Evolutionary conservation across 257 asterid genomes (phyloP).

Genomic region (Solanum phureja): DNA sequence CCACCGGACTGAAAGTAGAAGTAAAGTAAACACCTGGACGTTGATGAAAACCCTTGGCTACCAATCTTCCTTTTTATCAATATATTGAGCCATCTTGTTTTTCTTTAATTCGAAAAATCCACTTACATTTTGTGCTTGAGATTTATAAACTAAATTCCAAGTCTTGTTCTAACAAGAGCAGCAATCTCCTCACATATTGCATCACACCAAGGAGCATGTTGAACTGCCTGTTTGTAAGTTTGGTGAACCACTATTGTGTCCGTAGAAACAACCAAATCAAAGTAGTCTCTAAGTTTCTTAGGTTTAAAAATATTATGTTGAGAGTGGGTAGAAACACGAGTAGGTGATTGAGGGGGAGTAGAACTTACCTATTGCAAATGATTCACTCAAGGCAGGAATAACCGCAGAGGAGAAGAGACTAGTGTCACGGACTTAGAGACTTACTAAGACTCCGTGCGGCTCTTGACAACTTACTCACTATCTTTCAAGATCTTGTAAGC

Average conservation of each 20-base stretch:
- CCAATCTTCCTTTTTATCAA: no score
- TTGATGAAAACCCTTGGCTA: no score
- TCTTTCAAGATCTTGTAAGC: no score
- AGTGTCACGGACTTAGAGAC: background rate
- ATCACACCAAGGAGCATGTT: background rate
- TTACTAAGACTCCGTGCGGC: no score
- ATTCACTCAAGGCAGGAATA: background rate
- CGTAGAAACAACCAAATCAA: background rate
- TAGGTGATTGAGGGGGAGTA: background rate
- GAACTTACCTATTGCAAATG: background rate
- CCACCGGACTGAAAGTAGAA: no score
- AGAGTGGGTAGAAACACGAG: background rate
- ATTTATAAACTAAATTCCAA: background rate
- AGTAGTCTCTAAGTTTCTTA: background rate
- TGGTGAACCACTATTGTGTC: background rate
- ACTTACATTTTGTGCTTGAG: background rate
- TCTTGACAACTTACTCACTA: no score
- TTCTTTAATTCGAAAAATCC: background rate
- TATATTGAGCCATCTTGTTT: background rate
- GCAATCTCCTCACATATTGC: background rate
- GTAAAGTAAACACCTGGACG: no score
- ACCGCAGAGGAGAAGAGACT: background rate
- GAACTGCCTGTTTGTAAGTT: background rate
- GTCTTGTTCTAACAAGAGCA: background rate
- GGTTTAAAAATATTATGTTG: background rate